Evolutionary conservation across 441 rosid species (phyloP), one percentile per base, ranked within the genome.

Genomic region (Pelargonium cotyledonis): DNA sequence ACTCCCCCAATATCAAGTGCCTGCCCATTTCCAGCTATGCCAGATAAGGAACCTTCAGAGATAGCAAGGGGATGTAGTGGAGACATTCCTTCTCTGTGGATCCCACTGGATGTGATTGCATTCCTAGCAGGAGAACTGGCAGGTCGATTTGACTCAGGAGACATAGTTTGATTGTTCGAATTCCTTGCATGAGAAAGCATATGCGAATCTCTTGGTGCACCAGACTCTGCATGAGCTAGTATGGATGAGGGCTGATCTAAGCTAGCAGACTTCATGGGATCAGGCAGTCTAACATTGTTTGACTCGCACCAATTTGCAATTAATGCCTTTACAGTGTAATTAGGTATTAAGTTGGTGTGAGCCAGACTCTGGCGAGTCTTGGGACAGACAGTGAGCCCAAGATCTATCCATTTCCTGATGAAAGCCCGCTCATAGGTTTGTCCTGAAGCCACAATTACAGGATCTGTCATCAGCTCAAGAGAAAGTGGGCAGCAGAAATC

Each of bases 401-500:
- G 88, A 61, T 83, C 96, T 66, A 92, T 82, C 99, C 98, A 95
- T 64, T 82, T 82, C 78, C 87, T 88, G 67, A 95, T 95, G 76
- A 84, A 92, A 57, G 82, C 89, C 43, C 92, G 84, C 78, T 95
- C 98, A 58, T 92, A 95, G 31, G 99, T 95, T 76, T 95, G 96
- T 70, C 99, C 99, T 15, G 98, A 89, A 53, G 89, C 81, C 49
- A 95, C 95, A 68, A 92, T 92, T 64, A 95, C 99, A 38, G 98
- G 99, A 84, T 95, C 96, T 43, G 87, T 89, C 99, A 95, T 95
- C 83, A 92, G 85, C 79, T 89, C 93, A 40, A 95, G 96, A 6
- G 99, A 92, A 2, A 95, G 87, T 62, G 98, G 96, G 67, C 99
- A 95, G 73, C 95, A 84, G 64, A 88, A 92, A 77, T 92, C 99